Evolutionary conservation across 2,329 filamentous ascomycete species (phyloP).

Genomic region (Colletotrichum sp.): DNA sequence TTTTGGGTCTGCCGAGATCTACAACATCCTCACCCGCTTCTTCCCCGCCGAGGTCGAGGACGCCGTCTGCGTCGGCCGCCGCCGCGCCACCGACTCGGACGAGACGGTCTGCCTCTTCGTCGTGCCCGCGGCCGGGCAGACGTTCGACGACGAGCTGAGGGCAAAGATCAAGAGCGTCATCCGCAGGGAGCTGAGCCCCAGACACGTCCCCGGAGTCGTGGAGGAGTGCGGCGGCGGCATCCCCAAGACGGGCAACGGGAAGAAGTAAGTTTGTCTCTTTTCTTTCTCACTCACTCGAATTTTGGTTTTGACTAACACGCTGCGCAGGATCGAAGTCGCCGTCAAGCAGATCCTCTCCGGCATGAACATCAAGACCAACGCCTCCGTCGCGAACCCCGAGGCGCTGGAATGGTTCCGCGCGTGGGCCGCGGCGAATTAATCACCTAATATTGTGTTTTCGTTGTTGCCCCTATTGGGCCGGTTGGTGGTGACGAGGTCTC

Average conservation of each 20-base stretch:
- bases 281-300: background rate
- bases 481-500: background rate
- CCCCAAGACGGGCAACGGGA: slow-evolving; percentile 91
- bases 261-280: slow-evolving; percentile 70
- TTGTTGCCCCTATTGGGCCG: background rate
- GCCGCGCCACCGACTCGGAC: slow-evolving; percentile 74
- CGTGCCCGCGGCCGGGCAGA: slow-evolving; percentile 67
- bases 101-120: slow-evolving; percentile 91
- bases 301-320: background rate
- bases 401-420: slow-evolving; percentile 86
- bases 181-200: slow-evolving; percentile 79
- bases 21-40: slow-evolving; percentile 87
- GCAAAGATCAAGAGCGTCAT: slow-evolving; percentile 70
- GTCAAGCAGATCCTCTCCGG: slow-evolving; percentile 97
- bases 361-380: slow-evolving; percentile 83
- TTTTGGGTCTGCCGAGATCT: slow-evolving; percentile 94
- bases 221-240: slow-evolving; percentile 82
- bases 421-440: slow-evolving; percentile 69
- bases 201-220: slow-evolving; percentile 86
- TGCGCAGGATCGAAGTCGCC: slow-evolving; percentile 80
- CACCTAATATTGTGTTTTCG: background rate
- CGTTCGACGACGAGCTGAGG: slow-evolving; percentile 65
- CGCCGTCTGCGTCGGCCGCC: slow-evolving; percentile 83
- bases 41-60: slow-evolving; percentile 83
- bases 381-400: slow-evolving; percentile 90